phyloP scores from a whole-genome alignment of 2,329 filamentous ascomycete species.

The Aspergillus amoenus region DNA sequence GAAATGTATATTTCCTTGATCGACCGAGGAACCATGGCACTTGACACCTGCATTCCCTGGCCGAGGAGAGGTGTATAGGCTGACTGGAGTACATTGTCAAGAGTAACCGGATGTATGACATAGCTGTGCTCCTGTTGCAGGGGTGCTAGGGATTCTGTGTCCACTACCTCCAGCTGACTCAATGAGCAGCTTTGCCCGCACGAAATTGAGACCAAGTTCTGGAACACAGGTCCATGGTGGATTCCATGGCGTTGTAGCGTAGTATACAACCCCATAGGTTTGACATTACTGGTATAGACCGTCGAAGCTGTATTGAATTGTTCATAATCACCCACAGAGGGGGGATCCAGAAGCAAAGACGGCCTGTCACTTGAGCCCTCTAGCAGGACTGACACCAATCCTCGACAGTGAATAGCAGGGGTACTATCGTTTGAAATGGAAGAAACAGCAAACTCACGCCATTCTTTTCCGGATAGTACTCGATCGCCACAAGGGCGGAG shows the following conservation, averaged over 20 bases:
- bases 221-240: background rate
- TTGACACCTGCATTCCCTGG: background rate
- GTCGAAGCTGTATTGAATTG: too few relatives aligned
- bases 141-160: background rate
- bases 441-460: too few relatives aligned
- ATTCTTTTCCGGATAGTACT: too few relatives aligned
- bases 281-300: background rate
- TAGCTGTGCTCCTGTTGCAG: background rate
- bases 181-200: background rate
- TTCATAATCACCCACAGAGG: too few relatives aligned
- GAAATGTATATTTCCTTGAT: background rate
- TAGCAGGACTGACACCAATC: too few relatives aligned
- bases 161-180: background rate
- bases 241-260: background rate
- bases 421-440: too few relatives aligned
- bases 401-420: too few relatives aligned
- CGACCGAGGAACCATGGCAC: background rate
- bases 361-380: too few relatives aligned
- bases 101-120: background rate
- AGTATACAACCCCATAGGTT: background rate
- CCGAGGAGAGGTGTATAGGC: conserved; percentile 1
- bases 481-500: background rate
- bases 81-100: background rate
- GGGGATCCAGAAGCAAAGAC: too few relatives aligned
- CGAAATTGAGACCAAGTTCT: background rate